These are phyloP conservation scores for Udeniomyces megalosporus DNA, from an alignment of 768 basidiomycete species.

Conservation along the genomic window DNA sequence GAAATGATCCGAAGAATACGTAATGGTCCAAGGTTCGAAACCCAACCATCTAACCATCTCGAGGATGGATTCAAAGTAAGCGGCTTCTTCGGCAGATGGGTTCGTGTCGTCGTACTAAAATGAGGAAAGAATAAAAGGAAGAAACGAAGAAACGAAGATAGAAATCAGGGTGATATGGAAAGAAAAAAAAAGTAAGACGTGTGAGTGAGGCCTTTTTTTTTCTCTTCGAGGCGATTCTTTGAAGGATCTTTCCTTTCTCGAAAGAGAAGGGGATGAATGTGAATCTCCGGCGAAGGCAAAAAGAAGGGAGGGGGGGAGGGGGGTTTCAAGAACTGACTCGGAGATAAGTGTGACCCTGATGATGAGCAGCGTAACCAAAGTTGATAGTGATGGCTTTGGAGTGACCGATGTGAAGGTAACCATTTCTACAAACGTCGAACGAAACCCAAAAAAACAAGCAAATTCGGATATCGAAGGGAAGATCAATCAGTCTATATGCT, in stretches of 20 bases:
- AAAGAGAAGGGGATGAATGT: no score
- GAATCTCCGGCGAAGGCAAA: no score
- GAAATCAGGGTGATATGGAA: background rate
- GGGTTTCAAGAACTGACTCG: constrained; percentile 30
- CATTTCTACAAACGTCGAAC: constrained; percentile 37
- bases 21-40: constrained; percentile 96
- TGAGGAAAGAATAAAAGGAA: background rate
- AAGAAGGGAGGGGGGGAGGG: background rate
- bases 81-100: constrained; percentile 89
- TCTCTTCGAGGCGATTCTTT: no score
- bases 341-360: constrained; percentile 82
- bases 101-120: constrained; percentile 81
- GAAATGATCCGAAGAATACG: constrained; percentile 97
- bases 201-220: no score
- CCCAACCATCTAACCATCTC: constrained; percentile 94
- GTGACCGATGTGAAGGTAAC: constrained; percentile 68
- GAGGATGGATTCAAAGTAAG: constrained; percentile 90
- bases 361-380: constrained; percentile 92
- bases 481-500: no score
- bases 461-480: no score
- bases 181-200: no score
- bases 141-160: background rate
- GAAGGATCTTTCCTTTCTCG: no score
- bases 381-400: constrained; percentile 97
- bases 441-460: background rate